Evolutionary conservation across 1,139 yeast genomes (phyloP).

Genomic region (Pichia sp.): DNA sequence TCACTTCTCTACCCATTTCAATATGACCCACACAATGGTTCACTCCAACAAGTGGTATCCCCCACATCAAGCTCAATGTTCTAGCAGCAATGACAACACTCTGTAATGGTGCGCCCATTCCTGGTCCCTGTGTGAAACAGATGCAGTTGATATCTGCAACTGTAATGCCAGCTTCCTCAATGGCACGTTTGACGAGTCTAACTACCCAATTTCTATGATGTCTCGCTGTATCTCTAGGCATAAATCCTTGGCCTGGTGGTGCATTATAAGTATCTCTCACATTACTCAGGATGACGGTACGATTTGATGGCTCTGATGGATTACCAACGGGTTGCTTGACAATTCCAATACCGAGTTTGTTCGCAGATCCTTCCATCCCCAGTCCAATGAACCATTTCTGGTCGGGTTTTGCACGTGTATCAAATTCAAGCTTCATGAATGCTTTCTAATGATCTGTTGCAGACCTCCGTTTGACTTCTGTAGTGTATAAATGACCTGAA

Average conservation of each 20-base stretch:
- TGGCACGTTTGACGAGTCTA: constrained; percentile 59
- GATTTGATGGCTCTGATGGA: constrained; percentile 38
- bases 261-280: constrained; percentile 91
- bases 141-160: constrained; percentile 72
- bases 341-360: constrained; percentile 90
- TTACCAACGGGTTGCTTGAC: constrained; percentile 62
- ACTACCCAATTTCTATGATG: constrained; percentile 98
- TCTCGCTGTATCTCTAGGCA: constrained; percentile 93
- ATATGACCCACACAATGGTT: constrained; percentile 98
- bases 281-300: constrained; percentile 74
- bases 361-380: constrained; percentile 96
- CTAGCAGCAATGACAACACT: constrained; percentile 92
- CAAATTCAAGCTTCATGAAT: constrained; percentile 12
- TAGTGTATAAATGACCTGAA: too few relatives aligned
- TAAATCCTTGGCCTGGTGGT: constrained; percentile 97
- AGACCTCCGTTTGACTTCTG: neutral
- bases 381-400: constrained; percentile 58
- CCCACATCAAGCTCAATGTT: constrained; percentile 74
- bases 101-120: constrained; percentile 98
- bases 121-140: constrained; percentile 97
- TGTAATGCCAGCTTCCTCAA: constrained; percentile 53
- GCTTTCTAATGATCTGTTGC: constrained; percentile 5
- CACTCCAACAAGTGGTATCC: constrained; percentile 83
- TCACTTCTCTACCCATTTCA: constrained; percentile 98
- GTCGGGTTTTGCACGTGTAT: constrained; percentile 30